Conservation (phyloP, 164 flowering plant species). For the Berberis vulgaris region DNA sequence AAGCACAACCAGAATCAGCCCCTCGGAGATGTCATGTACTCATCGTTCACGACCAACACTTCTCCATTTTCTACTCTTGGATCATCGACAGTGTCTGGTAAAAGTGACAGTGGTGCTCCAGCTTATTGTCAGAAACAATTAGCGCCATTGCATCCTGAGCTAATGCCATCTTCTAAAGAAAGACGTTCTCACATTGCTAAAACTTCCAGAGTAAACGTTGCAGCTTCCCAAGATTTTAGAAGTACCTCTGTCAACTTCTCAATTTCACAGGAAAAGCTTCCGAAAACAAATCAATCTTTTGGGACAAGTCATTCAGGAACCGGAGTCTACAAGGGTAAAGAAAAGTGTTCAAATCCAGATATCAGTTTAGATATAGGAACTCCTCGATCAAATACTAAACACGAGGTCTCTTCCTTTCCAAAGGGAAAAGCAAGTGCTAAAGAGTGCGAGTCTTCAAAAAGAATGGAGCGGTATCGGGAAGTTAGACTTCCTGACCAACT, state of each 20-base stretch:
- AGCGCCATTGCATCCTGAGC: background rate
- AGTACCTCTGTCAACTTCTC: background rate
- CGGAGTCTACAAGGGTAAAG: background rate
- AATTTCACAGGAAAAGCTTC: background rate
- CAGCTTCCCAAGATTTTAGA: background rate
- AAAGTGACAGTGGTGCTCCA: constrained; percentile 8
- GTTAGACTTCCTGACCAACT: constrained; percentile 15
- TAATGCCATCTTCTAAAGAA: background rate
- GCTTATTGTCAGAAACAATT: constrained; percentile 12
- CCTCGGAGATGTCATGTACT: constrained; percentile 2
- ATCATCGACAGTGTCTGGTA: constrained; percentile 16
- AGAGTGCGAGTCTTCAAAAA: constrained; percentile 13
- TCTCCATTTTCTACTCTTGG: constrained; percentile 13
- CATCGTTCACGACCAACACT: constrained; percentile 10
- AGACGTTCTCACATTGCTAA: background rate
- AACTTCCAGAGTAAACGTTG: background rate
- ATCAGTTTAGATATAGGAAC: background rate
- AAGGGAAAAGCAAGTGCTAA: constrained; percentile 12
- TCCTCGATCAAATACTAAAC: background rate
- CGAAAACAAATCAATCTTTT: too few species aligned
- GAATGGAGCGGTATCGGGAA: constrained; percentile 24
- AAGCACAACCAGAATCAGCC: constrained; percentile 27
- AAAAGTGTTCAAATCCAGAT: background rate
- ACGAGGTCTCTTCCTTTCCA: constrained; percentile 9
- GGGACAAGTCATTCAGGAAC: background rate